These are phyloP conservation scores for Trichoderma pleuroti DNA, from an alignment of 2,329 filamentous ascomycete genomes.

Conservation along the genomic window DNA sequence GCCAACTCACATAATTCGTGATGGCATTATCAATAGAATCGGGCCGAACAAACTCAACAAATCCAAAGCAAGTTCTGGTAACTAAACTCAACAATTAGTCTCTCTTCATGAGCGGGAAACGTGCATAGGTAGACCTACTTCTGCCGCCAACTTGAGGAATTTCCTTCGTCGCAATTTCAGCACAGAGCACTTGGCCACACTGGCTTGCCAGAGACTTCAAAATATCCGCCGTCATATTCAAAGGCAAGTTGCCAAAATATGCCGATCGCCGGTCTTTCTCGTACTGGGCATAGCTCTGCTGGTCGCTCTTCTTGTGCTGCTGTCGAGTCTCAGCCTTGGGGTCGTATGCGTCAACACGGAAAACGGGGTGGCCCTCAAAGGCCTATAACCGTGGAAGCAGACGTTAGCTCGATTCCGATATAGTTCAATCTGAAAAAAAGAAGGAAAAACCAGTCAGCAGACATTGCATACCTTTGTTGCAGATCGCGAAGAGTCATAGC, in stretches of 20 bases:
- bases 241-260: conserved; percentile 46
- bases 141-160: conserved; percentile 22
- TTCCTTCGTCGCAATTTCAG: conserved; percentile 26
- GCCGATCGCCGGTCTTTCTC: conserved; percentile 46
- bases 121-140: conserved; percentile 2
- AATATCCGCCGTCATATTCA: conserved; percentile 33
- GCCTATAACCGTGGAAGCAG: conserved; percentile 17
- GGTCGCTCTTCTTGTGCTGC: conserved; percentile 12
- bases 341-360: conserved; percentile 27
- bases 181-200: conserved; percentile 37
- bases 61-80: conserved; percentile 31
- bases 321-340: conserved; percentile 23
- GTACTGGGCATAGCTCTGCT: conserved; percentile 30
- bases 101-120: not conserved
- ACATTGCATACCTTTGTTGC: conserved; percentile 35
- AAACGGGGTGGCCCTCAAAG: conserved; percentile 29
- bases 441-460: not conserved
- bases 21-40: conserved; percentile 39
- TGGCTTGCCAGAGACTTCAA: conserved; percentile 36
- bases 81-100: conserved; percentile 14
- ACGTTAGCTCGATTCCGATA: not conserved
- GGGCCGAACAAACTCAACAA: conserved; percentile 39
- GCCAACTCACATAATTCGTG: conserved; percentile 34
- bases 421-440: not conserved
- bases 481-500: conserved; percentile 48